phyloP scores from a whole-genome alignment of 2,329 filamentous ascomycete species.

The Colletotrichum sp. region DNA sequence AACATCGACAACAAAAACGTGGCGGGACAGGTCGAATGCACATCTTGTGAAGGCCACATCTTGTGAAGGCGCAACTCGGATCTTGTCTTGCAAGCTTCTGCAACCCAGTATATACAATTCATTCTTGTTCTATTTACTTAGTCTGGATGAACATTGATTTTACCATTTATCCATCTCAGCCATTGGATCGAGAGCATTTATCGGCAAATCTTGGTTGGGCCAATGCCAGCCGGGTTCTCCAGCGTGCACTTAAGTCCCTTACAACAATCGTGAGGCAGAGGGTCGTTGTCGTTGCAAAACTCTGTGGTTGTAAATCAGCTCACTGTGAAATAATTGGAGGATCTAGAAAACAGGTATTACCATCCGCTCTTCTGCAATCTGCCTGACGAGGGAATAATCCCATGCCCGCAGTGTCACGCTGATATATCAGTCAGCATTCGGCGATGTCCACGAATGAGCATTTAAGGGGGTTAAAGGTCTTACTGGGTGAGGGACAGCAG shows the following conservation, averaged over 20 bases:
- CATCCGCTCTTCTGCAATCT: background rate
- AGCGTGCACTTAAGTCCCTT: background rate
- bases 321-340: no score
- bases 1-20: no score
- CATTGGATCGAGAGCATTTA: background rate
- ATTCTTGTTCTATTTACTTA: background rate
- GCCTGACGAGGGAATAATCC: background rate
- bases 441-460: background rate
- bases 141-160: background rate
- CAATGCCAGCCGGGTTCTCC: background rate
- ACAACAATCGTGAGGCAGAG: background rate
- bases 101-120: no score
- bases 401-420: background rate
- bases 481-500: background rate
- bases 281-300: background rate
- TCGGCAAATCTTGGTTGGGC: background rate
- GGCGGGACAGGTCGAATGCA: no score
- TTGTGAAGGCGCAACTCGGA: no score
- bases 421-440: background rate
- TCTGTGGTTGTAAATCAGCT: background rate
- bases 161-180: background rate
- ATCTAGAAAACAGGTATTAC: background rate
- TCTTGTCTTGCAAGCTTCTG: no score
- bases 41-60: no score
- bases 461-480: background rate